Percentiles rank a stretch among this genome's conserved stretches.
Conservation (phyloP, 805 yeast species). For the Candida rishiriensis region DNA sequence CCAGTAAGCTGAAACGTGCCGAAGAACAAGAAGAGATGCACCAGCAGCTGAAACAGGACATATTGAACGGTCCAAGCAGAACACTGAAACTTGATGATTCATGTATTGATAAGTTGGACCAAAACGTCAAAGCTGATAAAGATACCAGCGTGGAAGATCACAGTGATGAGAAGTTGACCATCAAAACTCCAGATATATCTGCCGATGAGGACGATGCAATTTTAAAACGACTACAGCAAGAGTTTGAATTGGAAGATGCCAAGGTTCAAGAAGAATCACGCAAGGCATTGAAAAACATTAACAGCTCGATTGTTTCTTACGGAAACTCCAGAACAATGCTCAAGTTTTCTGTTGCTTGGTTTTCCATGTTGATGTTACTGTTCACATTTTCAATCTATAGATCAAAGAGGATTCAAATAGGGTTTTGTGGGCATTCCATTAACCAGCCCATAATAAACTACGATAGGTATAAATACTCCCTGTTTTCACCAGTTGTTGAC, state of each 20-base stretch:
- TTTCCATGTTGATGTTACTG: slow-evolving; percentile 6
- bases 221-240: slow-evolving; percentile 18
- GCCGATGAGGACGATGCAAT: slow-evolving; percentile 13
- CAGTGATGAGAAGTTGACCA: slow-evolving; percentile 1
- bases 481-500: slow-evolving; percentile 25
- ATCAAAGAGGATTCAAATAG: slow-evolving; percentile 58
- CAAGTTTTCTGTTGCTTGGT: slow-evolving; percentile 13
- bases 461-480: slow-evolving; percentile 6
- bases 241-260: slow-evolving; percentile 18
- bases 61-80: slow-evolving; percentile 11
- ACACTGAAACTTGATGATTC: background rate
- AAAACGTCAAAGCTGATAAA: slow-evolving; percentile 3
- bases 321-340: slow-evolving; percentile 3
- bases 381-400: slow-evolving; percentile 29
- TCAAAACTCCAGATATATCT: slow-evolving; percentile 18
- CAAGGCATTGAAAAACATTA: slow-evolving; percentile 12
- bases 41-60: background rate
- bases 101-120: background rate
- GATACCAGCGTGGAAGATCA: slow-evolving; percentile 1
- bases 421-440: slow-evolving; percentile 72
- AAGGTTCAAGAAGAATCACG: slow-evolving; percentile 22
- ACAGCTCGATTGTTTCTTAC: slow-evolving; percentile 5
- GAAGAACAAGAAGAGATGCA: slow-evolving; percentile 1
- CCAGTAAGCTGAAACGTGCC: slow-evolving; percentile 6
- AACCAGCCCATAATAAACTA: slow-evolving; percentile 31